These are phyloP conservation scores for Nannizzia gypsea DNA, from an alignment of 2,329 filamentous ascomycete genomes.

Conservation along the genomic window DNA sequence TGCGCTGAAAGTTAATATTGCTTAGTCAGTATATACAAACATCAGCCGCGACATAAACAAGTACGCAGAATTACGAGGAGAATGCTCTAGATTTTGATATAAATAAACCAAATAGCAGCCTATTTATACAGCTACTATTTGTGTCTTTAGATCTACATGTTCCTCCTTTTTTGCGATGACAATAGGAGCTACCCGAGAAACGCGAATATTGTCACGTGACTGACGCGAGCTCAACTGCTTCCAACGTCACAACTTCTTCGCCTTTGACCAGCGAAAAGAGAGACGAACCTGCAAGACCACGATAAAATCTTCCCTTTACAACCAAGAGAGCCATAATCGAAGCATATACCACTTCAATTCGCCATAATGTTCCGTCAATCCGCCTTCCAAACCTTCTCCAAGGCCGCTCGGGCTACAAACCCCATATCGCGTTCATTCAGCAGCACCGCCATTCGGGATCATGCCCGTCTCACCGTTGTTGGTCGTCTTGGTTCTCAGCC, in stretches of 20 bases:
- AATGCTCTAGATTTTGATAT: too few species aligned
- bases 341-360: not conserved
- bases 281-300: not conserved
- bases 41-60: not conserved
- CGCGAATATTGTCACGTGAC: not conserved
- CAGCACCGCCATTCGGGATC: slow-evolving; percentile 48
- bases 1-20: not conserved
- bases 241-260: not conserved
- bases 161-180: too few species aligned
- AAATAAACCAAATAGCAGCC: too few species aligned
- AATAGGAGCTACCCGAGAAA: too few species aligned
- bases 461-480: slow-evolving; percentile 75
- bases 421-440: slow-evolving; percentile 57
- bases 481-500: slow-evolving; percentile 73
- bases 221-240: not conserved
- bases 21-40: not conserved
- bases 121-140: too few species aligned
- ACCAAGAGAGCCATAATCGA: not conserved
- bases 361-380: not conserved
- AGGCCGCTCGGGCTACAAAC: not conserved
- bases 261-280: not conserved
- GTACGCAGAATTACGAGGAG: not conserved
- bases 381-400: not conserved
- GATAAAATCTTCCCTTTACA: not conserved
- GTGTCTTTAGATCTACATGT: too few species aligned